Conservation (phyloP, 169 alveolate genomes). For the Plasmodium ovale region DNA sequence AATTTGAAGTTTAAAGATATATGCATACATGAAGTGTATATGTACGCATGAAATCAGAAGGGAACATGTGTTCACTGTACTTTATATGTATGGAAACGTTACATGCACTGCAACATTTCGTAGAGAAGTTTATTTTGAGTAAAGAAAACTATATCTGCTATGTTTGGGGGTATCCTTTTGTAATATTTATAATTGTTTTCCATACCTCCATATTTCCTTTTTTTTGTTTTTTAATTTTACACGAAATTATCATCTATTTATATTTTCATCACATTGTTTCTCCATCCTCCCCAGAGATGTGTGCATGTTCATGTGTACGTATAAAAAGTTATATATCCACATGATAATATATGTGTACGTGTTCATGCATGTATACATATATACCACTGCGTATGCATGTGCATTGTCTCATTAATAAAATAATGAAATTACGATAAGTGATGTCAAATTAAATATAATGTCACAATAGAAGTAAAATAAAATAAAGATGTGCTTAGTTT, state of each 20-base stretch:
- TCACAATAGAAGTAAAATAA: background rate
- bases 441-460: background rate
- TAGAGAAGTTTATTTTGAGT: background rate
- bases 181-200: background rate
- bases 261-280: background rate
- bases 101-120: background rate
- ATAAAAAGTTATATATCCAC: background rate
- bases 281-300: background rate
- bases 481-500: background rate
- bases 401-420: background rate
- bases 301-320: background rate
- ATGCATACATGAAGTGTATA: background rate
- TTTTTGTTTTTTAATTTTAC: background rate
- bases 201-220: background rate
- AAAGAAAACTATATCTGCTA: too few species aligned
- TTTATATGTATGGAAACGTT: background rate
- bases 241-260: conserved; percentile 1
- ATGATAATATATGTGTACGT: background rate
- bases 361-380: background rate
- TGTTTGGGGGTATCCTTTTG: conserved; percentile 2
- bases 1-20: background rate
- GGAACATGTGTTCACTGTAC: background rate
- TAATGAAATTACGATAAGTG: background rate
- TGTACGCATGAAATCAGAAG: background rate
- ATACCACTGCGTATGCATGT: background rate